phyloP scores from a whole-genome alignment of 2,329 filamentous ascomycete genomes.

The Colletotrichum plurivorum region DNA sequence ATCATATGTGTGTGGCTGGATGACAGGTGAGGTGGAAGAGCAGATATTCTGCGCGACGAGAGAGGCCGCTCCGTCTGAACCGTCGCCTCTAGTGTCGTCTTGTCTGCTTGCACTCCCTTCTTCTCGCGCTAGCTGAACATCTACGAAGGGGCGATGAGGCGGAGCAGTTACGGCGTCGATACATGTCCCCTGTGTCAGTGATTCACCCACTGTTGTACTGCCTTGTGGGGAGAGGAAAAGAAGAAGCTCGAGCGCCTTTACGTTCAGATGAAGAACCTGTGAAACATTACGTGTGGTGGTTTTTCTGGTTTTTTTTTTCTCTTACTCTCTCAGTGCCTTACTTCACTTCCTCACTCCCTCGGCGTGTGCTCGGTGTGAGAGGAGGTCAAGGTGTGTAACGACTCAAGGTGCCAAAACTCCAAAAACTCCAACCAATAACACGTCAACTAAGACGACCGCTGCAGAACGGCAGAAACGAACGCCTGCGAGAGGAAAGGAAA shows the following conservation, averaged over 20 bases:
- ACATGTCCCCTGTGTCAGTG: too few relatives aligned
- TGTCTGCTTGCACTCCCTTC: background rate
- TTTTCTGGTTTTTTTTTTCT: background rate
- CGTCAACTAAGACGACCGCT: constrained; percentile 1
- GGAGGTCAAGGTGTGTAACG: background rate
- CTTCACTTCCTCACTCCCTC: too few relatives aligned
- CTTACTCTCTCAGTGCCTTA: too few relatives aligned
- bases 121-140: background rate
- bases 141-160: background rate
- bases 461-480: constrained; percentile 21
- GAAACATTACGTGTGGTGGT: constrained; percentile 28
- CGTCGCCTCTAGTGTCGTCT: background rate
- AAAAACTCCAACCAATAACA: constrained; percentile 12
- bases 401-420: background rate
- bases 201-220: too few relatives aligned
- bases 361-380: constrained; percentile 9
- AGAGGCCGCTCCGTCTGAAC: constrained; percentile 38
- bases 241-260: background rate
- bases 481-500: too few relatives aligned
- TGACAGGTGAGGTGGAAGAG: constrained; percentile 4
- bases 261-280: constrained; percentile 30
- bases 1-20: constrained; percentile 20
- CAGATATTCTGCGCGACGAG: constrained; percentile 10
- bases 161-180: too few relatives aligned
- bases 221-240: too few relatives aligned